These are phyloP conservation scores for Vachellia pachyceras DNA, from an alignment of 306 rosid species.

Conservation along the genomic window DNA sequence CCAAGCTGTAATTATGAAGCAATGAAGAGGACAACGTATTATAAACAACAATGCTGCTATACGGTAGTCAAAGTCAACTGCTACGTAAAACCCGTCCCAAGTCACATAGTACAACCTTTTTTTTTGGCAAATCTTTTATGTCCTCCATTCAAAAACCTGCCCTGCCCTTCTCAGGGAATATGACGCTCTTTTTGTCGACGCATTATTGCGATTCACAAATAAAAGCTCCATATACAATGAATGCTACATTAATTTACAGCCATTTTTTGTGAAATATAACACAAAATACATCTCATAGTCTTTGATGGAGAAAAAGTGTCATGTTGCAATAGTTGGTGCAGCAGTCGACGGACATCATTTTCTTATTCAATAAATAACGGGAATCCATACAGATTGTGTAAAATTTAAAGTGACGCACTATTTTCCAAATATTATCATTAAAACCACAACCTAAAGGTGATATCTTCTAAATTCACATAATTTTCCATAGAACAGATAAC, in stretches of 20 bases:
- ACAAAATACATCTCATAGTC: background rate
- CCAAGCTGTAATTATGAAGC: constrained; percentile 51
- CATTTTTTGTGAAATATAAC: background rate
- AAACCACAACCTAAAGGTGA: background rate
- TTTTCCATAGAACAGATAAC: background rate
- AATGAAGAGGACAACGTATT: constrained; percentile 25
- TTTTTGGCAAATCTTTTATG: background rate
- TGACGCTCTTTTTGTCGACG: background rate
- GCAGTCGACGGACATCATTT: background rate
- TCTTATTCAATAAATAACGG: constrained; percentile 1
- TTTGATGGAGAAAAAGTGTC: background rate
- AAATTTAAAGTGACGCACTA: too few relatives aligned
- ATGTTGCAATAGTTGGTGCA: background rate
- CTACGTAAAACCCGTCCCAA: background rate
- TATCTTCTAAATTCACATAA: background rate
- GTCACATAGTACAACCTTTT: background rate
- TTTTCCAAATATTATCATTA: background rate
- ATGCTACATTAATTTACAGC: background rate
- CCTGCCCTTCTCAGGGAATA: background rate
- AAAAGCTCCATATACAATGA: background rate
- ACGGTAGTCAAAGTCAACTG: background rate
- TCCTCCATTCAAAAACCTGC: background rate
- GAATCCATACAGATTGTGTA: background rate
- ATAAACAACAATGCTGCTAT: background rate
- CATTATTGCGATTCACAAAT: background rate